Conservation (phyloP, 2,329 filamentous ascomycete genomes). For the Neofusicoccum umdonicola region DNA sequence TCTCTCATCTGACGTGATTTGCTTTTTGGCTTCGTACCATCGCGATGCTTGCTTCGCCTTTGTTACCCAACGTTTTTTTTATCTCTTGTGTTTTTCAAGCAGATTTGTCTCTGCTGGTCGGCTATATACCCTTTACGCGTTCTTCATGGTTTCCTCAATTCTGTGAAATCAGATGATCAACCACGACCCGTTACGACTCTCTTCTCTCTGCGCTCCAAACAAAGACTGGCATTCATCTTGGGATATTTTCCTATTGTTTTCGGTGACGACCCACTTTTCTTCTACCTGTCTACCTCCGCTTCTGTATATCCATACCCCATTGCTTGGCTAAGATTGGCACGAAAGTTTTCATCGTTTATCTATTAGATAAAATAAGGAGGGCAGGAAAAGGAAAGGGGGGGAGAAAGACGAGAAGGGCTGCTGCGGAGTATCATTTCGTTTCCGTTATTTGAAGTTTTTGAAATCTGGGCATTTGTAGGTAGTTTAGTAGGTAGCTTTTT, state of each 20-base stretch:
- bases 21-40: background rate
- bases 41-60: background rate
- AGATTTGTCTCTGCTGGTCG: slow-evolving; percentile 16
- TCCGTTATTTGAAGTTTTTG: background rate
- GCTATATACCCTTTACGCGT: slow-evolving; percentile 17
- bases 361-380: background rate
- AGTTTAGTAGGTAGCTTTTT: background rate
- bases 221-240: slow-evolving; percentile 2
- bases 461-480: background rate
- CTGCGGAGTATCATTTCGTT: background rate
- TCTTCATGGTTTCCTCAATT: slow-evolving; percentile 8
- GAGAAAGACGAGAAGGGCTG: background rate
- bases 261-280: background rate
- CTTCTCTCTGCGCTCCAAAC: background rate
- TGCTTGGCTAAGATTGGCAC: slow-evolving; percentile 2
- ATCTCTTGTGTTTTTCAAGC: slow-evolving; percentile 12
- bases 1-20: background rate
- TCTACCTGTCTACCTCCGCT: background rate
- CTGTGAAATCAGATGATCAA: background rate
- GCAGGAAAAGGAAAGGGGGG: background rate
- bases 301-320: slow-evolving; percentile 11
- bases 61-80: background rate
- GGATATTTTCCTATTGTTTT: background rate
- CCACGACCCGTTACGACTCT: slow-evolving; percentile 15
- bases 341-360: background rate